phyloP scores from a whole-genome alignment of 306 rosid species.

The Luffa acutangula region DNA sequence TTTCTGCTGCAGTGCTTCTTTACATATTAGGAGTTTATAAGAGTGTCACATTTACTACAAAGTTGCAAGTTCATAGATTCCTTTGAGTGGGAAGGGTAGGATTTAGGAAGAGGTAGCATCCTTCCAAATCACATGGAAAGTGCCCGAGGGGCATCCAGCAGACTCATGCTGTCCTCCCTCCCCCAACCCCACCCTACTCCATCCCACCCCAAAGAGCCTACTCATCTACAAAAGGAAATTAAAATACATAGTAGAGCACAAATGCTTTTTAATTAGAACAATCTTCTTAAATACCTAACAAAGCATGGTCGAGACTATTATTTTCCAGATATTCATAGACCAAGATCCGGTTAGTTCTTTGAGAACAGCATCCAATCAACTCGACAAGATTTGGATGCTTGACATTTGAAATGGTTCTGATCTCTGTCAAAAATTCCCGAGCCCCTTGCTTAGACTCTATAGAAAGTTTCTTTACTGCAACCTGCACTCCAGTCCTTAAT shows the following conservation, averaged over 20 bases:
- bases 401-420: conserved; percentile 62
- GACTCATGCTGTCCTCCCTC: neutral
- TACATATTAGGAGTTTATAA: neutral
- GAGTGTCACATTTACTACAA: neutral
- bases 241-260: neutral
- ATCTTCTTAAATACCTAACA: conserved; percentile 45
- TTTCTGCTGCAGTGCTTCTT: neutral
- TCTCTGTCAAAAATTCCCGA: conserved; percentile 70
- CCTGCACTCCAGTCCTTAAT: conserved; percentile 38
- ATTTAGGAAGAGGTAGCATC: neutral
- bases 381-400: conserved; percentile 83
- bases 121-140: neutral
- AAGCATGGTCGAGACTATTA: conserved; percentile 59
- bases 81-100: neutral
- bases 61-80: neutral
- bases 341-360: conserved; percentile 58
- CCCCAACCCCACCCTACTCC: neutral
- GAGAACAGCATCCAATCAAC: conserved; percentile 73
- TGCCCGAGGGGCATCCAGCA: neutral
- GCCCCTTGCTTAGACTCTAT: conserved; percentile 84
- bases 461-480: conserved; percentile 92
- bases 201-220: neutral
- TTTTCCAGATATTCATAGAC: conserved; percentile 80
- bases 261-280: neutral
- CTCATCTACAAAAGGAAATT: neutral